A percentile compares a stretch with the other conserved stretches of the same genome.
phyloP scores from a whole-genome alignment of 345 rosid genomes.

The Isatis tinctoria region DNA sequence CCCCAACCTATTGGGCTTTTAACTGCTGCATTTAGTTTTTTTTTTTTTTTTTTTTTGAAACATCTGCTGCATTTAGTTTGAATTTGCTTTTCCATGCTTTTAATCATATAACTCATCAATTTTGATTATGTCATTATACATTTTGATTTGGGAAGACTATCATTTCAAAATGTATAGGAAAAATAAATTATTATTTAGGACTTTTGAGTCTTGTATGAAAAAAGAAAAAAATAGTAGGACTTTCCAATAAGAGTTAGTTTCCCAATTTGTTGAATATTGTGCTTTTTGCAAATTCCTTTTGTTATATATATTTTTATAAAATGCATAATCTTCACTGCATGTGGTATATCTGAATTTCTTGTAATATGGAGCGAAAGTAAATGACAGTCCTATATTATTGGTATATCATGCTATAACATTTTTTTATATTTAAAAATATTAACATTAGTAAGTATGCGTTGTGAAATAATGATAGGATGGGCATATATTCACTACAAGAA shows the following conservation, averaged over 20 bases:
- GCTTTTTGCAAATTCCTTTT: background rate
- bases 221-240: background rate
- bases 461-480: conserved; percentile 22
- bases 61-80: background rate
- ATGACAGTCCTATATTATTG: background rate
- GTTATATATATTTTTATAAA: background rate
- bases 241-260: background rate
- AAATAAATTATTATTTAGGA: background rate
- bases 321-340: background rate
- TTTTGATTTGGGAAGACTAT: background rate
- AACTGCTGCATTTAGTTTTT: background rate
- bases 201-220: background rate
- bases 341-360: background rate
- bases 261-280: background rate
- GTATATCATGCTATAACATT: background rate
- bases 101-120: background rate
- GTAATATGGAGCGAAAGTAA: background rate
- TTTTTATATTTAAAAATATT: no score
- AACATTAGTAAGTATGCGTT: background rate
- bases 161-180: background rate
- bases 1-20: background rate
- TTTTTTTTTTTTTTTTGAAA: no score
- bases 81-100: background rate
- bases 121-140: background rate
- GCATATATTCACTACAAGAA: no score